A percentile compares a stretch with the other conserved stretches of the same genome.
Conservation (phyloP, 2,329 filamentous ascomycete species). For the Trichoderma sp. region DNA sequence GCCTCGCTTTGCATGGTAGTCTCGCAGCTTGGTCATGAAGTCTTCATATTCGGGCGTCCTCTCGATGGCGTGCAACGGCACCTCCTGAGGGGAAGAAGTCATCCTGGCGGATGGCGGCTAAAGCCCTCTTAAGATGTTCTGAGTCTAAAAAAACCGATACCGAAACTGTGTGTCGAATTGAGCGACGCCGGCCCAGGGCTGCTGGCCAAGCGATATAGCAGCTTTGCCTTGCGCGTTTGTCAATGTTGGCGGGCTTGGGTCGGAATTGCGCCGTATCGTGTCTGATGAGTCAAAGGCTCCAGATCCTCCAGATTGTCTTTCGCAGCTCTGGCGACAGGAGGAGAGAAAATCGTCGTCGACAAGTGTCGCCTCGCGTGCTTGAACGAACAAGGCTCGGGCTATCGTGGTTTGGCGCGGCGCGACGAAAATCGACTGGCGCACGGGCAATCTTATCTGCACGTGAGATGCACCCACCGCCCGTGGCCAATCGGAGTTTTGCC, state of each 20-base stretch:
- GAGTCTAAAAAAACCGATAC: neutral
- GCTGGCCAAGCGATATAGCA: neutral
- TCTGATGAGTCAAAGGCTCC: neutral
- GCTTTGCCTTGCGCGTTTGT: slow-evolving; percentile 7
- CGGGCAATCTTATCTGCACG: slow-evolving; percentile 24
- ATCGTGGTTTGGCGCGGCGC: slow-evolving; percentile 25
- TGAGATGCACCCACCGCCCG: neutral
- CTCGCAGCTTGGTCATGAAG: slow-evolving; percentile 70
- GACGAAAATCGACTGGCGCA: slow-evolving; percentile 23
- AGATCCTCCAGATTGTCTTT: neutral
- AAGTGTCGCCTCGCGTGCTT: neutral
- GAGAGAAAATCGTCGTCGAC: neutral
- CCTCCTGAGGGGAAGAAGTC: slow-evolving; percentile 33
- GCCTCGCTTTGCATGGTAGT: slow-evolving; percentile 76
- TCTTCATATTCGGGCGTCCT: slow-evolving; percentile 70
- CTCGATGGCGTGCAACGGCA: slow-evolving; percentile 49
- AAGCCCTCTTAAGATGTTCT: neutral
- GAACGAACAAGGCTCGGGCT: slow-evolving; percentile 1
- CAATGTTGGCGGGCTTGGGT: neutral
- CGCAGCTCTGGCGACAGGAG: neutral
- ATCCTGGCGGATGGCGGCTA: neutral
- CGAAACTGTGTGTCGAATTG: neutral
- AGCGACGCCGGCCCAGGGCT: neutral
- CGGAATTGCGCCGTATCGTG: neutral
- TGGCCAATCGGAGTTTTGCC: slow-evolving; percentile 31